Percentiles rank a stretch among this genome's conserved stretches.
These are phyloP conservation scores for Anethum foeniculum DNA, from an alignment of 140 eudicot species.

Conservation along the genomic window DNA sequence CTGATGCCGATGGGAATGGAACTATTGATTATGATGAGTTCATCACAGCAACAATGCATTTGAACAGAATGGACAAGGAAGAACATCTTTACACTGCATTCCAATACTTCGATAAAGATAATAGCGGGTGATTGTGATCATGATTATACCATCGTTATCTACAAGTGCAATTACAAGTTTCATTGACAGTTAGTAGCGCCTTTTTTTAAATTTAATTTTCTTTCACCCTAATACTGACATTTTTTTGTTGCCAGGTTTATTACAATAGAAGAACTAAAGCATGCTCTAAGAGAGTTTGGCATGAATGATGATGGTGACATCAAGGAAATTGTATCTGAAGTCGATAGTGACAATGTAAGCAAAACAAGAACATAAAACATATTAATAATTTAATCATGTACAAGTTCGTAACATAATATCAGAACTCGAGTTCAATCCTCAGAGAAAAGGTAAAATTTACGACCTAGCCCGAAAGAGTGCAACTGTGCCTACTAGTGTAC, in stretches of 20 bases:
- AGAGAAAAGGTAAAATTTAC: not conserved
- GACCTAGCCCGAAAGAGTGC: not conserved
- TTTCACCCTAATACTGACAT: not conserved
- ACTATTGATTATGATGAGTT: constrained; percentile 53
- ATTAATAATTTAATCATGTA: not conserved
- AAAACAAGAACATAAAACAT: not conserved
- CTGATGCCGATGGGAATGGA: constrained; percentile 60
- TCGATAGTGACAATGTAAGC: constrained; percentile 37
- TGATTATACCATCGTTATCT: not conserved
- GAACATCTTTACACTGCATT: constrained; percentile 47
- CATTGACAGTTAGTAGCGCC: not conserved
- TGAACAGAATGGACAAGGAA: constrained; percentile 40
- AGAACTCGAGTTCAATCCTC: not conserved
- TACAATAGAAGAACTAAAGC: constrained; percentile 38
- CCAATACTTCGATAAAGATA: constrained; percentile 40
- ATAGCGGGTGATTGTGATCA: constrained; percentile 25
- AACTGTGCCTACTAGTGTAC: not conserved
- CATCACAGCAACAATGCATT: constrained; percentile 53
- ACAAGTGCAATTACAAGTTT: not conserved
- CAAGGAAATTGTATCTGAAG: constrained; percentile 44
- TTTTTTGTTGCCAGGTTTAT: constrained; percentile 19
- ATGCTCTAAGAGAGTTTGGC: constrained; percentile 34
- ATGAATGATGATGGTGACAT: constrained; percentile 39
- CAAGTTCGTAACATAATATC: not conserved
- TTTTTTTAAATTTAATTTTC: not conserved